Percentiles rank a stretch among this genome's conserved stretches.
Evolutionary conservation across 2,329 filamentous ascomycete species (phyloP).

Genomic region (Fusarium sp.): DNA sequence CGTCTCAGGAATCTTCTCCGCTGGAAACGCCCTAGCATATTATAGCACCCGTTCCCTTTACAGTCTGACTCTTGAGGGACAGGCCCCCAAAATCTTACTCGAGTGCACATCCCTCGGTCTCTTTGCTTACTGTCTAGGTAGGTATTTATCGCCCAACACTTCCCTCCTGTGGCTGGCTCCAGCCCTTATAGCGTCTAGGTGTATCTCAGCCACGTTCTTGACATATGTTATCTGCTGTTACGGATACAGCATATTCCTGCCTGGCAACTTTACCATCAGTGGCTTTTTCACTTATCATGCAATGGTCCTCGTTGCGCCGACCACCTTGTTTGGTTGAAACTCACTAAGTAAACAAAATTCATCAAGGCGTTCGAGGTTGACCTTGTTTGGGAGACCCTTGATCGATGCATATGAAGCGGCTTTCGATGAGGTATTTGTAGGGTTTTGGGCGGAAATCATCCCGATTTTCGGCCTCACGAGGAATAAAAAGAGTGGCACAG

Average conservation of each 20-base stretch:
- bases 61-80: no score
- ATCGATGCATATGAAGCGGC: conserved; percentile 6
- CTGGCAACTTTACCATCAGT: neutral
- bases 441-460: neutral
- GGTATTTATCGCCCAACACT: no score
- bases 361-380: neutral
- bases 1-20: no score
- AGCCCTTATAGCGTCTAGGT: neutral
- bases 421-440: neutral
- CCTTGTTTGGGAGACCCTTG: conserved; percentile 3
- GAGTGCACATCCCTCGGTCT: no score
- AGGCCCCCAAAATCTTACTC: no score
- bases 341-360: conserved; percentile 11
- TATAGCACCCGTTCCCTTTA: no score
- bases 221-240: neutral
- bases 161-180: conserved; percentile 2
- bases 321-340: conserved; percentile 3
- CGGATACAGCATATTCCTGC: neutral
- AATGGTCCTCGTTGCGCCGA: neutral
- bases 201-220: neutral
- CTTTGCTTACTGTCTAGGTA: no score
- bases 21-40: no score
- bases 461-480: neutral
- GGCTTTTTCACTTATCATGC: conserved; percentile 13
- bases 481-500: neutral